These are phyloP conservation scores for Tuctoria greenei DNA, from an alignment of 176 grass and related monocot genomes.

Conservation along the genomic window DNA sequence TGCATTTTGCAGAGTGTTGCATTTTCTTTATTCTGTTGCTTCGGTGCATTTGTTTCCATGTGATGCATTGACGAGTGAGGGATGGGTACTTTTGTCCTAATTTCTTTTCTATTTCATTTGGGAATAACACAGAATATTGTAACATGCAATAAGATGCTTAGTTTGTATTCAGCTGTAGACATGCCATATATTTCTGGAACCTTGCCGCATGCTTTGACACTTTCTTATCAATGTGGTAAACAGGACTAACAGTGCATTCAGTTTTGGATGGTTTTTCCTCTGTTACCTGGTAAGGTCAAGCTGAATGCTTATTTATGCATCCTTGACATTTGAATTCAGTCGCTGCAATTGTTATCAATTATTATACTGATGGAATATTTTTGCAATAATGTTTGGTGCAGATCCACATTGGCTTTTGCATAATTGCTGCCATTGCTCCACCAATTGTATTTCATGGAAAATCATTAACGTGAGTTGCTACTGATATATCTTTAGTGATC, in stretches of 20 bases:
- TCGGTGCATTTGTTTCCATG: constrained; percentile 1
- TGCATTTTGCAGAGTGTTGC: background rate
- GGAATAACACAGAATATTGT: background rate
- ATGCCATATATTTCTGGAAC: constrained; percentile 2
- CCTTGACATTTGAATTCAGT: background rate
- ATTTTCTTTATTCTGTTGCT: background rate
- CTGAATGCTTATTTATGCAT: constrained; percentile 9
- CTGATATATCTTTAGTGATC: background rate
- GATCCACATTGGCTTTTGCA: constrained; percentile 88
- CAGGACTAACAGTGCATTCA: constrained; percentile 85
- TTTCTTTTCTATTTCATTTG: background rate
- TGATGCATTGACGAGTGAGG: constrained; percentile 5
- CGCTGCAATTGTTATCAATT: background rate
- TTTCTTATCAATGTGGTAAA: constrained; percentile 30
- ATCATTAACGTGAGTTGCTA: constrained; percentile 76
- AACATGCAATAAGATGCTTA: background rate
- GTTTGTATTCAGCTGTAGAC: background rate
- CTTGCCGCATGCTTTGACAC: constrained; percentile 22
- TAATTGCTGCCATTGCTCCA: constrained; percentile 94
- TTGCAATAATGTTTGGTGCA: constrained; percentile 36
- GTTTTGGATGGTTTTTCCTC: constrained; percentile 89
- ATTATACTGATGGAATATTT: background rate
- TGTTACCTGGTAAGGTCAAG: constrained; percentile 64
- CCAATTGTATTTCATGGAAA: constrained; percentile 81
- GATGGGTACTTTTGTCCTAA: background rate